phyloP scores from a whole-genome alignment of 2,329 filamentous ascomycete genomes.

The Dactylellina drechsleri region DNA sequence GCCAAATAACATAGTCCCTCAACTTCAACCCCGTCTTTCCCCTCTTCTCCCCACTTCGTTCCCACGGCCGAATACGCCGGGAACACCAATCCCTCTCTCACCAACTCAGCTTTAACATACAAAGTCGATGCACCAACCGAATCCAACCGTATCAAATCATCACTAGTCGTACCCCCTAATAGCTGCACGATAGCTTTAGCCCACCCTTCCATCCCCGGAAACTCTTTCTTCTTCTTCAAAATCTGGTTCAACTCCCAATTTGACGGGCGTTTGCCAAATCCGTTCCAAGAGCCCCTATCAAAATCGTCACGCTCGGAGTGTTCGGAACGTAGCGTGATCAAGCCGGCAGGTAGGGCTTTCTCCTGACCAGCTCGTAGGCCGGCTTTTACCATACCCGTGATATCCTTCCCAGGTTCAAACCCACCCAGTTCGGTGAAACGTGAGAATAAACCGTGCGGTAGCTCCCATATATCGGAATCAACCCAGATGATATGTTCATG shows the following conservation, averaged over 20 bases:
- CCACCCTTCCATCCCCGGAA: constrained; percentile 36
- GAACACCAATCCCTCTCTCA: constrained; percentile 61
- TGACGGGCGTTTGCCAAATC: constrained; percentile 52
- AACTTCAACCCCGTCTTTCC: constrained; percentile 61
- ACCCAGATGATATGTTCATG: constrained; percentile 61
- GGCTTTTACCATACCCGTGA: neutral
- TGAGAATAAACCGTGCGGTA: constrained; percentile 60
- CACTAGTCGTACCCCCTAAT: constrained; percentile 57
- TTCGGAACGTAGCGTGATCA: constrained; percentile 60
- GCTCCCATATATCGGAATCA: constrained; percentile 61
- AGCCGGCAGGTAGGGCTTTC: constrained; percentile 51
- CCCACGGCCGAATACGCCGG: constrained; percentile 61
- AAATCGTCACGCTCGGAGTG: constrained; percentile 60
- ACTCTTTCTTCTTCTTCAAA: constrained; percentile 55
- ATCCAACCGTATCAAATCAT: constrained; percentile 60
- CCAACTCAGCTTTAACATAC: constrained; percentile 60
- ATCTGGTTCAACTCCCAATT: constrained; percentile 57
- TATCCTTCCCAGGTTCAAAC: constrained; percentile 52
- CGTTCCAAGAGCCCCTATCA: constrained; percentile 61
- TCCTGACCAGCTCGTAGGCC: neutral
- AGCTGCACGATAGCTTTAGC: constrained; percentile 44
- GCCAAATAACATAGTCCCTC: constrained; percentile 61
- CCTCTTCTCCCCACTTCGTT: constrained; percentile 60
- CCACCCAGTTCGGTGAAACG: constrained; percentile 59
- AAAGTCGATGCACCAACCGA: constrained; percentile 61